phyloP scores from a whole-genome alignment of 805 yeast genomes.

The Starmerella floris region DNA sequence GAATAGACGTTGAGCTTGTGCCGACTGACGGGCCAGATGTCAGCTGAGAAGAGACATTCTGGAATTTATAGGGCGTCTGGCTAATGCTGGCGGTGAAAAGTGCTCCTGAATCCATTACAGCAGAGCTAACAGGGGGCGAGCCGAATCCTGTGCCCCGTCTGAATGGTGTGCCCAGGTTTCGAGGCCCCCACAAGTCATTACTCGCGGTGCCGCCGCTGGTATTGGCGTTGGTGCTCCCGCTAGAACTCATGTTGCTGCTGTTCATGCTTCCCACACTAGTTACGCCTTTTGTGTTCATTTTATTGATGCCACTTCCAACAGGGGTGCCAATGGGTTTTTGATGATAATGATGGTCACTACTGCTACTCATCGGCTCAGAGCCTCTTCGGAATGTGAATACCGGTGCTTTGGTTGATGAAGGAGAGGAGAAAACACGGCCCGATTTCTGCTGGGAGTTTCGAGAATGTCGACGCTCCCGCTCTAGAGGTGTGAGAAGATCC shows the following conservation, averaged over 20 bases:
- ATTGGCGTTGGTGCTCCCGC: too few relatives aligned
- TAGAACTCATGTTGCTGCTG: too few relatives aligned
- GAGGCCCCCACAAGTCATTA: constrained; percentile 9
- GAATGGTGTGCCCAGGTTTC: constrained; percentile 5
- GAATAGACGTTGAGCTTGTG: too few relatives aligned
- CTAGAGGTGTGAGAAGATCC: constrained; percentile 75
- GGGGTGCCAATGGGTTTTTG: too few relatives aligned
- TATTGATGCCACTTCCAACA: too few relatives aligned
- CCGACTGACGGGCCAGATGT: too few relatives aligned
- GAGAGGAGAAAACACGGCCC: constrained; percentile 14
- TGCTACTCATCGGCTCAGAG: constrained; percentile 2
- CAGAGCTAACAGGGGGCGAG: neutral
- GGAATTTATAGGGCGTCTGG: neutral
- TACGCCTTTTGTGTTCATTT: too few relatives aligned
- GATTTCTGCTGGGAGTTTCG: constrained; percentile 25
- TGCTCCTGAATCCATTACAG: neutral
- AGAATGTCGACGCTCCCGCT: constrained; percentile 55
- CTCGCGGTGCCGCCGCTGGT: too few relatives aligned
- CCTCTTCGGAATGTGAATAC: constrained; percentile 3
- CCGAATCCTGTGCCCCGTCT: constrained; percentile 1
- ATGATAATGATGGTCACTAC: neutral
- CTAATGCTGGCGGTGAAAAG: neutral
- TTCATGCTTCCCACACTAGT: too few relatives aligned
- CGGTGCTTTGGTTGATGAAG: constrained; percentile 2
- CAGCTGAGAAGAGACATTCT: neutral